phyloP scores from a whole-genome alignment of 805 yeast species.

The Pichia paraexigua region DNA sequence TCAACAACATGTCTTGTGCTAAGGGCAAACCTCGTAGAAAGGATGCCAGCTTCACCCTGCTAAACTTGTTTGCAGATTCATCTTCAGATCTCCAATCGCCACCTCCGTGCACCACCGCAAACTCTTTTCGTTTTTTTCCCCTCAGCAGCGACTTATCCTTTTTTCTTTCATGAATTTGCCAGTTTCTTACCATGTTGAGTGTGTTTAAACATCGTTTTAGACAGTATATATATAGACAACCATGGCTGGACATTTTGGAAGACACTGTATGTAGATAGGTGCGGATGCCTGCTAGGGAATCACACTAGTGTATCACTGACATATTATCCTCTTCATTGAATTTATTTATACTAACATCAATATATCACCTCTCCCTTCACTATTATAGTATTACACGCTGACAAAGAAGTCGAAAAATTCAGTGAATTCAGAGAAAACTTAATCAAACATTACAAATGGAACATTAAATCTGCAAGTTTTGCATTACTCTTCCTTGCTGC shows the following conservation, averaged over 20 bases:
- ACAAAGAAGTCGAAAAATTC: slow-evolving; percentile 26
- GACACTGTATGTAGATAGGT: slow-evolving; percentile 24
- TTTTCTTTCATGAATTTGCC: neutral
- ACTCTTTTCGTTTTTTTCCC: neutral
- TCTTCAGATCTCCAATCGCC: too few relatives aligned
- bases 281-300: neutral
- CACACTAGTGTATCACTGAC: too few relatives aligned
- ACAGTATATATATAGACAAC: too few relatives aligned
- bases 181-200: neutral
- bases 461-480: slow-evolving; percentile 22
- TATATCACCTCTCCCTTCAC: too few relatives aligned
- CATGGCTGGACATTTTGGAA: slow-evolving; percentile 28
- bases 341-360: neutral
- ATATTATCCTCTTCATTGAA: neutral
- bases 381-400: slow-evolving; percentile 24
- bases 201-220: too few relatives aligned
- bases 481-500: slow-evolving; percentile 26
- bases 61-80: too few relatives aligned
- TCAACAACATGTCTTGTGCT: neutral
- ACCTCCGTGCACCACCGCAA: neutral
- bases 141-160: neutral
- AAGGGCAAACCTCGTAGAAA: too few relatives aligned
- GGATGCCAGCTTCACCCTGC: too few relatives aligned
- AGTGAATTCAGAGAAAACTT: slow-evolving; percentile 26
- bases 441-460: slow-evolving; percentile 25